phyloP scores from a whole-genome alignment of 495 filamentous ascomycete genomes.

The Thermochaetoides thermophila region DNA sequence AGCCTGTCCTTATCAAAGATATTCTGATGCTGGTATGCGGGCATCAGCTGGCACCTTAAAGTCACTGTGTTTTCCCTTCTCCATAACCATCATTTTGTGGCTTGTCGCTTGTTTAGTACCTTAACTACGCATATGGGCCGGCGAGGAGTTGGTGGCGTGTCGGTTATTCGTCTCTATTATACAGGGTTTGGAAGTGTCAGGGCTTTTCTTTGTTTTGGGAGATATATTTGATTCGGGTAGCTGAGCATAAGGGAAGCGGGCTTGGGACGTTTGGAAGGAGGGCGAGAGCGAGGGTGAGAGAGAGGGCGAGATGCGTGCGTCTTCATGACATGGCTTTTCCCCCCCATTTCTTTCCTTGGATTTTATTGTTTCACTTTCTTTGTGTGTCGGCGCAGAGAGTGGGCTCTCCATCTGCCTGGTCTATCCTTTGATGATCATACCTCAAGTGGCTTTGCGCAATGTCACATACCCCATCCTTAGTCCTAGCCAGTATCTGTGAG shows the following conservation, averaged over 20 bases:
- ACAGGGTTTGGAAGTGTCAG: conserved; percentile 9
- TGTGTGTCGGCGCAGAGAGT: conserved; percentile 10
- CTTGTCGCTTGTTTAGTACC: conserved; percentile 15
- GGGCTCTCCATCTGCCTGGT: neutral
- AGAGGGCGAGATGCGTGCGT: too few relatives aligned
- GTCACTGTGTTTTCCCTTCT: too few relatives aligned
- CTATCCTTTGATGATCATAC: conserved; percentile 3
- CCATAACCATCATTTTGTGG: neutral
- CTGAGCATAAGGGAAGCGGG: too few relatives aligned
- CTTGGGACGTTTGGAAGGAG: too few relatives aligned
- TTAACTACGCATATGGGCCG: conserved; percentile 20
- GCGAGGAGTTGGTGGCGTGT: conserved; percentile 26
- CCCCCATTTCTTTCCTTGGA: conserved; percentile 2
- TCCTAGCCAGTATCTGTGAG: neutral
- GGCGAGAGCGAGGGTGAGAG: too few relatives aligned
- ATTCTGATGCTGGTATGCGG: too few relatives aligned
- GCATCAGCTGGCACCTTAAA: too few relatives aligned
- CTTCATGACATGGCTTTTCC: too few relatives aligned
- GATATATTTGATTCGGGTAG: conserved; percentile 8
- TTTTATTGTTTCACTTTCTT: conserved; percentile 11
- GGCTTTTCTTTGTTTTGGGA: conserved; percentile 3
- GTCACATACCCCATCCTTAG: conserved; percentile 1
- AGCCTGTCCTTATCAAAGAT: too few relatives aligned
- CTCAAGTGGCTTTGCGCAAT: conserved; percentile 1
- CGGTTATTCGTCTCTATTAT: conserved; percentile 23